Conservation (phyloP, 805 yeast species). For the Yueomyces sinensis region DNA sequence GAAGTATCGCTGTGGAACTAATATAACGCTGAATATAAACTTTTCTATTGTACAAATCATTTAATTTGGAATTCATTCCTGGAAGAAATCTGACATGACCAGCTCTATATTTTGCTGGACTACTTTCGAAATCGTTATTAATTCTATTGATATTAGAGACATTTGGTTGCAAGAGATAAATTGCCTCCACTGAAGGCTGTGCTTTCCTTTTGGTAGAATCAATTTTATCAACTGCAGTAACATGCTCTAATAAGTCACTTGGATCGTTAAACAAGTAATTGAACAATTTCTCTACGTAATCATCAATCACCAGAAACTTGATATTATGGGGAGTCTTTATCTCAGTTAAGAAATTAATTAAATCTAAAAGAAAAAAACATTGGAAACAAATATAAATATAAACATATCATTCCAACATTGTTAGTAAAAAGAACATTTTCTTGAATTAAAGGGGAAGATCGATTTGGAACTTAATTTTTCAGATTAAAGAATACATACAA, state of each 20-base stretch:
- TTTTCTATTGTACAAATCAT: constrained; percentile 18
- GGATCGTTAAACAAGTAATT: constrained; percentile 29
- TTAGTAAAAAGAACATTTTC: too few relatives aligned
- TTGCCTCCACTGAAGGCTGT: constrained; percentile 57
- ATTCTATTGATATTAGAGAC: constrained; percentile 62
- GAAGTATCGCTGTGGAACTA: constrained; percentile 27
- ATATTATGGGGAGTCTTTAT: constrained; percentile 33
- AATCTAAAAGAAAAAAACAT: too few relatives aligned
- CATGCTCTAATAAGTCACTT: constrained; percentile 37
- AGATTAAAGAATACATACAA: neutral
- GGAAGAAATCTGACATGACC: constrained; percentile 69
- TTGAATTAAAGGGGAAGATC: neutral
- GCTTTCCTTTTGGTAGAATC: constrained; percentile 44
- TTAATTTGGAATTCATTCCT: constrained; percentile 28
- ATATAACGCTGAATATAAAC: constrained; percentile 18
- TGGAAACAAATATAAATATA: too few relatives aligned
- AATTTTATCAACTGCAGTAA: constrained; percentile 50
- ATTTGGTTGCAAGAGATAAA: constrained; percentile 66
- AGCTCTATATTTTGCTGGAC: constrained; percentile 58
- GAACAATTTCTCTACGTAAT: constrained; percentile 35
- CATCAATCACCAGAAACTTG: constrained; percentile 45
- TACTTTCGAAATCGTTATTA: constrained; percentile 52
- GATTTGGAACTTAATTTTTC: too few relatives aligned
- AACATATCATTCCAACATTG: too few relatives aligned
- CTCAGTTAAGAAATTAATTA: constrained; percentile 26